Evolutionary conservation across 495 filamentous ascomycete genomes (phyloP).

Genomic region (Copromyces sp.): DNA sequence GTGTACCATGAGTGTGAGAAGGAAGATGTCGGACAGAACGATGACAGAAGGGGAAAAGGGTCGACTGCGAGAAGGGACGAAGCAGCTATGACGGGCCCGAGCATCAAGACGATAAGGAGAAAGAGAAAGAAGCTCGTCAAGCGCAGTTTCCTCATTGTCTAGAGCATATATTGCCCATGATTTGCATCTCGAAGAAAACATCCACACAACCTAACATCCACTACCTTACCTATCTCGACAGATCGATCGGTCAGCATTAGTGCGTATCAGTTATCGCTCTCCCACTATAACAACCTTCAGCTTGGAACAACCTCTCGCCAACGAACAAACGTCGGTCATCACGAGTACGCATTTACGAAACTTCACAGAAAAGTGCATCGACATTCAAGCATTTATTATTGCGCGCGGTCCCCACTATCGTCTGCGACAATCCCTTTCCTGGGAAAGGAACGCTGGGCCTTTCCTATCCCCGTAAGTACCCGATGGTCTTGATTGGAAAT

Average conservation of each 20-base stretch:
- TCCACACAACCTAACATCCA: not conserved
- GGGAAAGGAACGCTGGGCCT: not conserved
- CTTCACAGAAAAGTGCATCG: not conserved
- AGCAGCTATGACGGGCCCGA: not conserved
- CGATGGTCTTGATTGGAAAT: not conserved
- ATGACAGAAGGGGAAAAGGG: not conserved
- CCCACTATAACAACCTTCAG: not conserved
- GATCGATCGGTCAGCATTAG: not conserved
- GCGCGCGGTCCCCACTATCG: not conserved
- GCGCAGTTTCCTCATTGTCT: not conserved
- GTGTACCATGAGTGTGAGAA: not conserved
- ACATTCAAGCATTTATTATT: not conserved
- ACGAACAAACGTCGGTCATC: not conserved
- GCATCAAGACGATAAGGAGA: not conserved
- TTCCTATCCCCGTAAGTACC: not conserved
- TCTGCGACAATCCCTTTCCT: not conserved
- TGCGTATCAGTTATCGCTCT: not conserved
- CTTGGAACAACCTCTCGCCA: not conserved
- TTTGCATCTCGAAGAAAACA: not conserved
- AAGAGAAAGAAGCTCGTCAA: not conserved
- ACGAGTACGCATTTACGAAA: not conserved
- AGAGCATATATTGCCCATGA: not conserved
- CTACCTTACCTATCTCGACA: not conserved
- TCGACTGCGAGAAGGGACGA: not conserved
- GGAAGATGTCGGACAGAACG: not conserved